Percentiles rank a stretch among this genome's conserved stretches.
phyloP scores from a whole-genome alignment of 2,329 filamentous ascomycete genomes.

The Ophiocordyceps camponoti-saundersi region DNA sequence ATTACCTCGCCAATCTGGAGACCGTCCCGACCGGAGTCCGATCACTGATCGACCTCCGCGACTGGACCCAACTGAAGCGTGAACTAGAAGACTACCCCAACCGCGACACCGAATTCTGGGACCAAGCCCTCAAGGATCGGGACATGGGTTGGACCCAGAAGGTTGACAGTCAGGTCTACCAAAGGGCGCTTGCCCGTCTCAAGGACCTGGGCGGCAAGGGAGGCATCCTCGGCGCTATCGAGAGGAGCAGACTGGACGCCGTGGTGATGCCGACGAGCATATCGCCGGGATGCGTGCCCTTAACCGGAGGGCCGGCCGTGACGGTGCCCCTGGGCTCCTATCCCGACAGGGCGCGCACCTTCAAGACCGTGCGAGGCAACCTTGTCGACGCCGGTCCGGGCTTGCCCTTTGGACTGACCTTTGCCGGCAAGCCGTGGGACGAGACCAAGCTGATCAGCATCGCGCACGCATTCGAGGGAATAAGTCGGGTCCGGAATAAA shows the following conservation, averaged over 20 bases:
- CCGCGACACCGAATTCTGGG: background rate
- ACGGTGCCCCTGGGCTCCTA: background rate
- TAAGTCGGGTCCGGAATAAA: background rate
- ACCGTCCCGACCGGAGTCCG: background rate
- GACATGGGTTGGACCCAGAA: background rate
- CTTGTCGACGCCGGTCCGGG: background rate
- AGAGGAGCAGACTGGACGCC: background rate
- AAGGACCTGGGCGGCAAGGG: background rate
- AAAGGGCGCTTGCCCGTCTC: background rate
- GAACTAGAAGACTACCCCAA: background rate
- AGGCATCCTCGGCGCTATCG: background rate
- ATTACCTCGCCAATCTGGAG: background rate
- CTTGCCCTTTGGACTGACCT: background rate
- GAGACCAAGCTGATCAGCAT: background rate
- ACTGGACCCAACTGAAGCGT: background rate
- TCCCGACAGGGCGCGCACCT: background rate
- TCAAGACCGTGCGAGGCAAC: background rate
- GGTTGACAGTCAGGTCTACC: background rate
- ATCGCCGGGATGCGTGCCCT: background rate
- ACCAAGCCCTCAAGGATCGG: background rate
- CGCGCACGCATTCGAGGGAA: background rate
- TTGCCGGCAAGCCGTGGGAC: background rate
- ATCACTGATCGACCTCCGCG: background rate
- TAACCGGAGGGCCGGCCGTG: background rate
- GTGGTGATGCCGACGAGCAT: background rate